phyloP scores from a whole-genome alignment of 177 flowering plant genomes.

The Vitis hybrid region DNA sequence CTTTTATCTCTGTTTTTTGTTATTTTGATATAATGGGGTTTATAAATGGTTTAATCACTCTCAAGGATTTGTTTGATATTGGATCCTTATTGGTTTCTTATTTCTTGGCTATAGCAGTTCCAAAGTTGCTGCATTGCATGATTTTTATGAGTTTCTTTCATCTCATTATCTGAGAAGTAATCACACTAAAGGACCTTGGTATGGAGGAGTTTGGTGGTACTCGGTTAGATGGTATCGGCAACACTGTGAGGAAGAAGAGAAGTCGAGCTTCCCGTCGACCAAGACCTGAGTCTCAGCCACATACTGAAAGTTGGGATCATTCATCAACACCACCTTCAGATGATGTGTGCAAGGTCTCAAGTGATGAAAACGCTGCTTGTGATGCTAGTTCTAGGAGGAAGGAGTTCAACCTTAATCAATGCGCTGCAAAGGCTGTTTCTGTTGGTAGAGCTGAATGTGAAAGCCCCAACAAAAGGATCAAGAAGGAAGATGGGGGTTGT shows the following conservation, averaged over 20 bases:
- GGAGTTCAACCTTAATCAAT: slow-evolving; percentile 60
- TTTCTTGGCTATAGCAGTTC: neutral
- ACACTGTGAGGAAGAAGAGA: slow-evolving; percentile 59
- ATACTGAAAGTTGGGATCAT: slow-evolving; percentile 29
- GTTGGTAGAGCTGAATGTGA: slow-evolving; percentile 34
- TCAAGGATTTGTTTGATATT: neutral
- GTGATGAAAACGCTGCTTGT: slow-evolving; percentile 54
- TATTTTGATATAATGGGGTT: neutral
- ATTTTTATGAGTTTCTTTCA: neutral
- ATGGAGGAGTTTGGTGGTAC: slow-evolving; percentile 60
- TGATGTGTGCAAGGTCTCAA: slow-evolving; percentile 54
- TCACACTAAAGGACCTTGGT: neutral
- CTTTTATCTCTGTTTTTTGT: neutral
- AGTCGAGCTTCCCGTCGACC: slow-evolving; percentile 64
- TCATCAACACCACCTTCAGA: slow-evolving; percentile 59
- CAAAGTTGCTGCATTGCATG: neutral
- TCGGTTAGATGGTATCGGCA: slow-evolving; percentile 29
- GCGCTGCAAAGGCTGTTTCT: slow-evolving; percentile 30
- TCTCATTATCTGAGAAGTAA: slow-evolving; percentile 1
- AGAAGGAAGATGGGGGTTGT: slow-evolving; percentile 34
- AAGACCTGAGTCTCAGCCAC: slow-evolving; percentile 47
- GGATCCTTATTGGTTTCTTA: neutral
- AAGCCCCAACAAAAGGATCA: slow-evolving; percentile 24
- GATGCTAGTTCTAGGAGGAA: slow-evolving; percentile 47
- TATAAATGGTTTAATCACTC: neutral